A percentile compares a stretch with the other conserved stretches of the same genome.
phyloP scores from a whole-genome alignment of 495 filamentous ascomycete genomes.

The Neurospora hispaniola region DNA sequence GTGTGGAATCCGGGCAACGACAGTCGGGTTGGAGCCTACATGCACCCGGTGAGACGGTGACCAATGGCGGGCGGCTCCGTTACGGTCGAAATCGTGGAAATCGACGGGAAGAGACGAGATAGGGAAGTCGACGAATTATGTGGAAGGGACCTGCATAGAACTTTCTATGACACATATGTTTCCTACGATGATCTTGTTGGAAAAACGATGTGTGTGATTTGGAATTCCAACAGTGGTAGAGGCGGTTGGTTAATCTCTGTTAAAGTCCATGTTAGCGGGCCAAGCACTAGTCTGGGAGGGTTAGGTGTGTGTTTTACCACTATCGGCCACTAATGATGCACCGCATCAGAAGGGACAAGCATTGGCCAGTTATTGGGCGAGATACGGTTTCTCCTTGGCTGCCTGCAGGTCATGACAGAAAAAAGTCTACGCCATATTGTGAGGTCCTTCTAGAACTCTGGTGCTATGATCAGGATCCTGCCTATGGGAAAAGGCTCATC shows the following conservation, averaged over 20 bases:
- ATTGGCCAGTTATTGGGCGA: background rate
- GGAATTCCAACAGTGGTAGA: background rate
- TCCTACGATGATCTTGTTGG: background rate
- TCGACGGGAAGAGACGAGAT: background rate
- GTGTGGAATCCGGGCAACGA: background rate
- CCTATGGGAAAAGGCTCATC: background rate
- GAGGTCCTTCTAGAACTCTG: background rate
- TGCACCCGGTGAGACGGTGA: background rate
- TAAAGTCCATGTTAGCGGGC: background rate
- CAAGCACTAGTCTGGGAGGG: background rate
- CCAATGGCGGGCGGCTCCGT: background rate
- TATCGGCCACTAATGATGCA: background rate
- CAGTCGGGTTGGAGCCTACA: background rate
- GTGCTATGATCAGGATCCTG: background rate
- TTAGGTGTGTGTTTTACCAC: background rate
- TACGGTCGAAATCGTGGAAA: background rate
- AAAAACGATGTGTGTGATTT: background rate
- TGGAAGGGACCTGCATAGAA: background rate
- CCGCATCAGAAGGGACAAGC: background rate
- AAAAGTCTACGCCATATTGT: background rate
- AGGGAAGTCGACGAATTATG: background rate
- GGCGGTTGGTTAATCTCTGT: background rate
- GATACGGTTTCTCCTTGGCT: background rate
- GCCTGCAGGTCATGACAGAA: background rate
- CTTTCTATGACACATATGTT: background rate